Evolutionary conservation across 768 basidiomycete species (phyloP), one percentile per base, ranked within the genome.

Genomic region (Amanita pallidorosea): DNA sequence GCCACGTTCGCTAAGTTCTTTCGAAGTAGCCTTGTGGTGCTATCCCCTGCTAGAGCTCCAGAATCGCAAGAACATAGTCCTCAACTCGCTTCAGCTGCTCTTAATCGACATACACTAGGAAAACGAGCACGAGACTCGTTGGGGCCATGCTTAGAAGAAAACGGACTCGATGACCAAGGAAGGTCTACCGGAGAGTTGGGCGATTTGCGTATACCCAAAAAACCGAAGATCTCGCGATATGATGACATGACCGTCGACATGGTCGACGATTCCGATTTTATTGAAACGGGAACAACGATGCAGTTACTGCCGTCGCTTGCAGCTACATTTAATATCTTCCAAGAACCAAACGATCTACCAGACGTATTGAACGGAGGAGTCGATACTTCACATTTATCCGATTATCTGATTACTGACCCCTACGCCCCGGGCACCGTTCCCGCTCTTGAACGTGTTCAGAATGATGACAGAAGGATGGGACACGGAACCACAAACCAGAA

Each of bases 401-500:
- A 75, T 45, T 73, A 75, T 51, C 81, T 79, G 56, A 64, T 66
- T 3, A 61, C 69, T 15, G 53, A 70, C 3, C 70, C 77, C 11
- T 70, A 73, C 51, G 65, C 72, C 4, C 7, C 11, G 41, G 58
- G 60, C 22, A 56, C 62, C 40, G 61, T 55, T 42, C 56, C 64
- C 34, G 51, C 49, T 45, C 58, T 42, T 20, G 55, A 34, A 40
- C 45, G 29, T 50, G 51, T 42, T 35, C 45, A 41, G 45, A 51
- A 49, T 49, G 55, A 51, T 33, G 51, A 65, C 7, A 79, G 75
- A 7, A 79, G 74, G 54, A 73, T 76, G 31, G 72, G 74, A 22
- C 66, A 71, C 45, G 74, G 73, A 11, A 57, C 70, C 2, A 81
- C 81, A 61, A 82, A 79, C 57, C 74, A 72, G 34, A 70, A 73